A percentile compares a stretch with the other conserved stretches of the same genome.
Conservation (phyloP, 2,329 filamentous ascomycete genomes). For the Epichloe gansuensis region DNA sequence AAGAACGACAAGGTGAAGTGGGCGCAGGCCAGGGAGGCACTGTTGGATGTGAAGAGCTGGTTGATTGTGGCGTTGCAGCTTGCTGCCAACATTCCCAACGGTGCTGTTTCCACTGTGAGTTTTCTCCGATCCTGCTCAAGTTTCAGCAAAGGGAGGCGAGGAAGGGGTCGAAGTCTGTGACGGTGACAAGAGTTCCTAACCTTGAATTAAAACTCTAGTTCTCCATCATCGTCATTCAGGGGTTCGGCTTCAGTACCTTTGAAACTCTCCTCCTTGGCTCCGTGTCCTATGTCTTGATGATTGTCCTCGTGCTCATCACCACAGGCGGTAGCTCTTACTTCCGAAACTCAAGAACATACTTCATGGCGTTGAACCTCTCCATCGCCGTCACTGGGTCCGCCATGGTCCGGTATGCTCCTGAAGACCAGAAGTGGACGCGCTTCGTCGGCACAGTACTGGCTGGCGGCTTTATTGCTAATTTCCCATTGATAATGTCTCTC, state of each 20-base stretch:
- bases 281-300: slow-evolving; percentile 11
- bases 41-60: slow-evolving; percentile 16
- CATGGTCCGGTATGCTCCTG: slow-evolving; percentile 13
- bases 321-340: slow-evolving; percentile 13
- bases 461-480: slow-evolving; percentile 36
- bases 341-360: slow-evolving; percentile 14
- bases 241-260: slow-evolving; percentile 14
- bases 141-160: too few relatives aligned
- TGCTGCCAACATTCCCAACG: slow-evolving; percentile 18
- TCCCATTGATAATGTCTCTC: slow-evolving; percentile 39
- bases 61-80: slow-evolving; percentile 15
- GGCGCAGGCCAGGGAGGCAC: slow-evolving; percentile 12
- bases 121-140: neutral
- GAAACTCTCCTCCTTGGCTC: slow-evolving; percentile 12
- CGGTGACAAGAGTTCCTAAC: neutral
- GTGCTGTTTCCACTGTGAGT: slow-evolving; percentile 16
- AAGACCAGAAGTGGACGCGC: slow-evolving; percentile 12
- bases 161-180: too few relatives aligned
- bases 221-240: slow-evolving; percentile 14
- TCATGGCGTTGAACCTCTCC: slow-evolving; percentile 13
- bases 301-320: slow-evolving; percentile 13
- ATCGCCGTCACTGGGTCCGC: slow-evolving; percentile 12
- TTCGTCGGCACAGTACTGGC: slow-evolving; percentile 32
- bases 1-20: slow-evolving; percentile 17
- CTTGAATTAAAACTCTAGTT: slow-evolving; percentile 10